Evolutionary conservation across 2,329 filamentous ascomycete genomes (phyloP).

Genomic region (Myrmaecium sp.): DNA sequence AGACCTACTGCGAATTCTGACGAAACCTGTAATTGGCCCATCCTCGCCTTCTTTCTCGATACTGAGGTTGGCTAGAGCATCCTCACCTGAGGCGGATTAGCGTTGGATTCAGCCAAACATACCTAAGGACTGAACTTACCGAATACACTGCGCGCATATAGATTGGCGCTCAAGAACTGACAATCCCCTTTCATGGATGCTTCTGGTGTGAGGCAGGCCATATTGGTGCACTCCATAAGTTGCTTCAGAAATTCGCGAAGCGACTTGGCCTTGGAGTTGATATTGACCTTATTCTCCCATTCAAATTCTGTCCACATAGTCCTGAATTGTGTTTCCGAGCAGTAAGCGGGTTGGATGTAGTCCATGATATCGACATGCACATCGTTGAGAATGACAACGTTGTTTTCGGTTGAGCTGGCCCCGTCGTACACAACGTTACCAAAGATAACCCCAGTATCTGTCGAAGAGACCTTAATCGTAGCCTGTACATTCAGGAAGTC

Average conservation of each 20-base stretch:
- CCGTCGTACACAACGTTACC: conserved; percentile 98
- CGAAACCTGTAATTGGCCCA: conserved; percentile 90
- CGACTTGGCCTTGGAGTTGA: conserved; percentile 90
- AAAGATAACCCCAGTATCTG: conserved; percentile 96
- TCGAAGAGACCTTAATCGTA: conserved; percentile 94
- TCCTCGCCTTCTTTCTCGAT: conserved; percentile 96
- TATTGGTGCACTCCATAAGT: conserved; percentile 95
- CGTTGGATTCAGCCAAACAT: background rate
- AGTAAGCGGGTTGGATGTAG: conserved; percentile 93
- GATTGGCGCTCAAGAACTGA: conserved; percentile 90
- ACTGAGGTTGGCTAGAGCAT: conserved; percentile 89
- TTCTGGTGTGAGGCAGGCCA: conserved; percentile 94
- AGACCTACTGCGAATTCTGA: conserved; percentile 91
- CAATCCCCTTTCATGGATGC: conserved; percentile 94
- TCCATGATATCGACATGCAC: conserved; percentile 99
- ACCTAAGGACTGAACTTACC: conserved; percentile 46
- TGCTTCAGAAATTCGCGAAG: conserved; percentile 84
- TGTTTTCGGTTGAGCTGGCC: conserved; percentile 76
- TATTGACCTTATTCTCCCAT: conserved; percentile 99
- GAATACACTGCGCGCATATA: conserved; percentile 94
- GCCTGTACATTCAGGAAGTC: conserved; percentile 98
- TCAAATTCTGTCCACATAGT: conserved; percentile 99
- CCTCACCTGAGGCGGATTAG: conserved; percentile 53
- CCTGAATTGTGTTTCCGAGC: conserved; percentile 94
- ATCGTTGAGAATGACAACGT: conserved; percentile 95